Conservation (phyloP, 441 rosid genomes). For the Aleurites moluccanus region DNA sequence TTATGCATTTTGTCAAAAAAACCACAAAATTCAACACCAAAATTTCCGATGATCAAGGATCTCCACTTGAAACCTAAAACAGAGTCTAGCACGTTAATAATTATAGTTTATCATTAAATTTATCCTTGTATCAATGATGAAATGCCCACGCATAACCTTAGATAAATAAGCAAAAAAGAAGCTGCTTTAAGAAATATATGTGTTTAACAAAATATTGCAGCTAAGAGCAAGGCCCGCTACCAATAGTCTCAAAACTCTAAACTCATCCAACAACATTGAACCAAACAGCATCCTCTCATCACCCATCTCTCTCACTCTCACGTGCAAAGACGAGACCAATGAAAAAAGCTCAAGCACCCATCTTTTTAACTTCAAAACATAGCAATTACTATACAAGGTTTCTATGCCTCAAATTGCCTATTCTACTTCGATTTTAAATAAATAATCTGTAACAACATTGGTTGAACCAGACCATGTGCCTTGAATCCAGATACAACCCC, state of each 20-base stretch:
- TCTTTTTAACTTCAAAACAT: background rate
- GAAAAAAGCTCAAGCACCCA: background rate
- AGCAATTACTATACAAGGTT: background rate
- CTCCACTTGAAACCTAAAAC: no score
- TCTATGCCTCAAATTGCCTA: background rate
- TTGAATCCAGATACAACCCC: constrained; percentile 15
- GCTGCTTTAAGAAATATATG: background rate
- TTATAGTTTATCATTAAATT: no score
- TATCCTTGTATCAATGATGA: no score
- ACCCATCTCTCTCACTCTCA: background rate
- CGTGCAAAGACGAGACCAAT: background rate
- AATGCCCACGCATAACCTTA: no score
- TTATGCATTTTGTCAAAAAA: no score
- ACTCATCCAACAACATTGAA: background rate
- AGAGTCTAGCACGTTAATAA: no score
- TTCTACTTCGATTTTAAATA: constrained; percentile 3
- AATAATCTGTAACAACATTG: constrained; percentile 3
- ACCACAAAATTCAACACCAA: no score
- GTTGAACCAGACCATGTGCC: constrained; percentile 1
- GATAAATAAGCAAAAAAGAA: no score
- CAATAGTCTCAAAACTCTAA: background rate
- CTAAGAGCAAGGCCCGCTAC: background rate
- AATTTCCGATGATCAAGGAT: no score
- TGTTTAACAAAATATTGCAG: background rate
- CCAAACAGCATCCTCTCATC: background rate